Percentiles rank a stretch among this genome's conserved stretches.
These are phyloP conservation scores for Lunularia cruciata DNA, from an alignment of 225 moss, liverwort and hornwort species.

Conservation along the genomic window DNA sequence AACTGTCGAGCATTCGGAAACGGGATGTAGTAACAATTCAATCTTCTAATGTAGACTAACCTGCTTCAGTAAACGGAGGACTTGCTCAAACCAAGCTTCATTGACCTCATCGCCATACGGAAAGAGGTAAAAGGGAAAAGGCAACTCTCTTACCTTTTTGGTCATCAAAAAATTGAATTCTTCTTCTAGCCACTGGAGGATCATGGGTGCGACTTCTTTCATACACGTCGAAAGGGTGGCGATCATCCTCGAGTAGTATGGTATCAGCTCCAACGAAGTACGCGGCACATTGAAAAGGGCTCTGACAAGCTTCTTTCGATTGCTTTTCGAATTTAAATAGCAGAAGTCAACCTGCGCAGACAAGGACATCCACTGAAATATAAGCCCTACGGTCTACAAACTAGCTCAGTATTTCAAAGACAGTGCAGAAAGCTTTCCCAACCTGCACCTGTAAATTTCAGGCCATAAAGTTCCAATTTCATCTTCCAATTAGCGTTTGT, in stretches of 20 bases:
- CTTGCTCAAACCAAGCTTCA: no score
- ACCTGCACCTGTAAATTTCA: no score
- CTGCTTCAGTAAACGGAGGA: no score
- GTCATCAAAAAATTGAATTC: slow-evolving; percentile 97
- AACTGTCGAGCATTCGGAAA: no score
- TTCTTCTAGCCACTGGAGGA: slow-evolving; percentile 86
- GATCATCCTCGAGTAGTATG: slow-evolving; percentile 97
- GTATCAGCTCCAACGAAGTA: slow-evolving; percentile 92
- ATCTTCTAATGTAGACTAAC: no score
- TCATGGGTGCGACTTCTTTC: slow-evolving; percentile 94
- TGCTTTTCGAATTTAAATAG: slow-evolving; percentile 98
- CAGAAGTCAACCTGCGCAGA: slow-evolving; percentile 85
- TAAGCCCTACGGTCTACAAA: no score
- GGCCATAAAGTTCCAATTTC: no score
- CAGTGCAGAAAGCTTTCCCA: no score
- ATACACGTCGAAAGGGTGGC: slow-evolving; percentile 99
- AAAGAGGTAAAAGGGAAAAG: neutral
- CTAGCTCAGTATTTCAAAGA: no score
- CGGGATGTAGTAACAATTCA: no score
- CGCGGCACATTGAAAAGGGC: slow-evolving; percentile 90
- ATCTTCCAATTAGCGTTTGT: no score
- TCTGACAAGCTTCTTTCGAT: slow-evolving; percentile 91
- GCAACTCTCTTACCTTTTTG: slow-evolving; percentile 60
- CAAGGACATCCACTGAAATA: neutral
- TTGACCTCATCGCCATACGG: neutral